Evolutionary conservation across 768 basidiomycete genomes (phyloP).

Genomic region (Polyporus arcularius): DNA sequence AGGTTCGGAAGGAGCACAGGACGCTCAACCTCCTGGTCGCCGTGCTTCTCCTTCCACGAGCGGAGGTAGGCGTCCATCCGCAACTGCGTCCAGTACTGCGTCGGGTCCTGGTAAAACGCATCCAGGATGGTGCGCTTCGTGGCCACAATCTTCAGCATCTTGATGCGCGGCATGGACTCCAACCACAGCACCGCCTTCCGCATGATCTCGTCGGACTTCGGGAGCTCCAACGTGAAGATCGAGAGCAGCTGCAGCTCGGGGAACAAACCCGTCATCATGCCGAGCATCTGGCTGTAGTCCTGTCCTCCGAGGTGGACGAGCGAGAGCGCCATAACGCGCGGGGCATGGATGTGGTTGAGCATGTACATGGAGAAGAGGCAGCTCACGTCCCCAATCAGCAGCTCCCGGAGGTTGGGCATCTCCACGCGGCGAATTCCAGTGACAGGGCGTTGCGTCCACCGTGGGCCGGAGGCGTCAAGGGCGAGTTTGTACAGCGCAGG

Average conservation of each 20-base stretch:
- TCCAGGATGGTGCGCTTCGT: conserved; percentile 42
- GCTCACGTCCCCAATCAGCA: conserved; percentile 61
- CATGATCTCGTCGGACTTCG: conserved; percentile 26
- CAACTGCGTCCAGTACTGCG: conserved; percentile 13
- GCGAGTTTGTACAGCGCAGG: conserved; percentile 55
- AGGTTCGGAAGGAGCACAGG: conserved; percentile 45
- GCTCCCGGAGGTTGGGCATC: conserved; percentile 50
- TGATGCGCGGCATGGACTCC: conserved; percentile 56
- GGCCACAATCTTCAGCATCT: conserved; percentile 23
- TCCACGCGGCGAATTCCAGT: conserved; percentile 37
- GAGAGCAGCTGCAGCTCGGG: conserved; percentile 57
- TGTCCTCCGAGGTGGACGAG: conserved; percentile 53
- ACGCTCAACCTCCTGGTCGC: conserved; percentile 6
- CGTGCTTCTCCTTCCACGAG: background rate
- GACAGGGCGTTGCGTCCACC: conserved; percentile 15
- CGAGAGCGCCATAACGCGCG: conserved; percentile 57
- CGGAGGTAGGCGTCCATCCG: conserved; percentile 1
- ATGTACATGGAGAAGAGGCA: conserved; percentile 48
- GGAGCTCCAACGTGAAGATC: conserved; percentile 46
- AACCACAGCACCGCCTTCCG: conserved; percentile 50
- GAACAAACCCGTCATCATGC: conserved; percentile 47
- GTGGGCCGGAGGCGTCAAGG: conserved; percentile 58
- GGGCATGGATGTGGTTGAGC: conserved; percentile 53
- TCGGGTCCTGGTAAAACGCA: conserved; percentile 47
- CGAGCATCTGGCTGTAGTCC: conserved; percentile 53